phyloP scores from a whole-genome alignment of 176 grass and related monocot species.

The Raddia guianensis region DNA sequence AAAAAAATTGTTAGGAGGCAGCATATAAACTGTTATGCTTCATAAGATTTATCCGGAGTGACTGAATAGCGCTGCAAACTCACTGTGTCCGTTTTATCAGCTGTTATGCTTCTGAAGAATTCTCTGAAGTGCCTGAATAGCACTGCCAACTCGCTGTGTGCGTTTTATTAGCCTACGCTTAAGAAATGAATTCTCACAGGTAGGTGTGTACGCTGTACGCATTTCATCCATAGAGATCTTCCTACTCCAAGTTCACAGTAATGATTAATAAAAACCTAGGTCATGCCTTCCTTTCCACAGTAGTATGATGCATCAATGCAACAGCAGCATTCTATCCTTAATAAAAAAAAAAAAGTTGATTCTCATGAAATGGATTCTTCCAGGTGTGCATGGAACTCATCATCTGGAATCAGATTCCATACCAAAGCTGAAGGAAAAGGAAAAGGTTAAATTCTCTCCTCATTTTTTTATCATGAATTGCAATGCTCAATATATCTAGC shows the following conservation, averaged over 20 bases:
- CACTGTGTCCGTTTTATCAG: neutral
- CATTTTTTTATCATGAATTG: neutral
- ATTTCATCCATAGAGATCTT: conserved; percentile 46
- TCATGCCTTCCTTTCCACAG: neutral
- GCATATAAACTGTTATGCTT: neutral
- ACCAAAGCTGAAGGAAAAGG: conserved; percentile 24
- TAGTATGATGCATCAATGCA: neutral
- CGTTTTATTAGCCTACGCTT: conserved; percentile 47
- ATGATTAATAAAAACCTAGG: neutral
- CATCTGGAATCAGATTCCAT: conserved; percentile 40
- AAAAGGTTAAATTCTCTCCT: conserved; percentile 10
- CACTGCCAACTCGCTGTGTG: conserved; percentile 34
- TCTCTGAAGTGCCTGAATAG: neutral
- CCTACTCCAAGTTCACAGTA: too few relatives aligned
- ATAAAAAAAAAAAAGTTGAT: neutral
- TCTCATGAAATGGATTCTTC: neutral
- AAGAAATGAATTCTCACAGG: conserved; percentile 52
- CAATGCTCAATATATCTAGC: neutral
- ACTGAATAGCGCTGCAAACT: neutral
- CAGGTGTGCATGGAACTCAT: neutral
- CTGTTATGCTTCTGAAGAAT: neutral
- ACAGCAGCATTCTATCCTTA: neutral
- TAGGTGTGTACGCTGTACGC: conserved; percentile 80
- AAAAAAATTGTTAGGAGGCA: conserved; percentile 13
- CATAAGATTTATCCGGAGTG: neutral